These are phyloP conservation scores for Wallemia ichthyophaga DNA, from an alignment of 1,284 basidiomycete species.

Conservation along the genomic window DNA sequence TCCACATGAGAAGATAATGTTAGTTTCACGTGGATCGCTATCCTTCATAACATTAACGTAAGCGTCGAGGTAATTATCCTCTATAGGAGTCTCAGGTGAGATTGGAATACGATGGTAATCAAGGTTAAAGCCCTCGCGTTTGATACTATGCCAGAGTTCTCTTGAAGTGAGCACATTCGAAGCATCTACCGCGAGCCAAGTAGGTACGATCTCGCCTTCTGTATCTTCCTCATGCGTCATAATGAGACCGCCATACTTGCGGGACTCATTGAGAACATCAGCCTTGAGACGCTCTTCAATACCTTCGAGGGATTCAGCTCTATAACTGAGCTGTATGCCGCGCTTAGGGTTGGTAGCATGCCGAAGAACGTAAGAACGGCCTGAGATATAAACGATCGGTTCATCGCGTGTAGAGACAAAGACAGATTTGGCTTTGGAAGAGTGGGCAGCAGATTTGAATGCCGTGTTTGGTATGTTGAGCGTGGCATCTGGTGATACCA, in stretches of 20 bases:
- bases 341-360: slow-evolving; percentile 60
- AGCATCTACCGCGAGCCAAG: slow-evolving; percentile 75
- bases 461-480: background rate
- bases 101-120: slow-evolving; percentile 59
- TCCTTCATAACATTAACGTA: slow-evolving; percentile 56
- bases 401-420: slow-evolving; percentile 65
- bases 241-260: slow-evolving; percentile 57
- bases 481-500: slow-evolving; percentile 3
- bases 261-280: slow-evolving; percentile 73
- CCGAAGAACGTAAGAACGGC: slow-evolving; percentile 76
- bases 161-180: slow-evolving; percentile 57
- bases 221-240: slow-evolving; percentile 54
- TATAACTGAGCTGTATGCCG: slow-evolving; percentile 55
- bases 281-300: slow-evolving; percentile 73
- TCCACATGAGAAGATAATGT: slow-evolving; percentile 83
- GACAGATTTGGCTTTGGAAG: slow-evolving; percentile 27
- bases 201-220: slow-evolving; percentile 57
- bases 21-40: slow-evolving; percentile 48
- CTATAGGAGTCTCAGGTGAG: slow-evolving; percentile 58
- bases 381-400: slow-evolving; percentile 66
- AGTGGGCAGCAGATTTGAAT: background rate
- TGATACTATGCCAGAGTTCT: slow-evolving; percentile 59
- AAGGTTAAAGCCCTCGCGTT: slow-evolving; percentile 57
- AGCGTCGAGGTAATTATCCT: slow-evolving; percentile 84
- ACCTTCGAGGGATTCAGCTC: slow-evolving; percentile 78